A percentile compares a stretch with the other conserved stretches of the same genome.
Evolutionary conservation across 306 rosid species (phyloP).

Genomic region (Quercus robur): DNA sequence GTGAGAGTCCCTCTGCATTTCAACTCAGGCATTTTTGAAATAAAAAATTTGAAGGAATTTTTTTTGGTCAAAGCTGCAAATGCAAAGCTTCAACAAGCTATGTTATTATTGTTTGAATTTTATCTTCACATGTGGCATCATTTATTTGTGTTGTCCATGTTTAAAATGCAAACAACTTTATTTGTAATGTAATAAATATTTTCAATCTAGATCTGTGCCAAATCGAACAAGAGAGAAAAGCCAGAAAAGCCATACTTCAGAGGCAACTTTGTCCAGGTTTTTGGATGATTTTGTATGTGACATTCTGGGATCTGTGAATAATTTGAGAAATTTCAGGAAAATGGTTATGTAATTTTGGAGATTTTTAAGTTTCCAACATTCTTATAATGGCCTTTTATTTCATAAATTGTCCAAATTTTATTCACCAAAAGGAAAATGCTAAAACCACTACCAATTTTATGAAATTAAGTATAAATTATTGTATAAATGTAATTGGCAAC

Average conservation of each 20-base stretch:
- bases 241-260: neutral
- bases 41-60: neutral
- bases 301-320: too few relatives aligned
- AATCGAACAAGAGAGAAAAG: neutral
- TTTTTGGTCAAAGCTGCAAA: neutral
- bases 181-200: neutral
- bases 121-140: neutral
- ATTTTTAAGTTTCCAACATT: too few relatives aligned
- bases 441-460: too few relatives aligned
- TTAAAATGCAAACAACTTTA: neutral
- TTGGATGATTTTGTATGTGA: too few relatives aligned
- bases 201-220: neutral
- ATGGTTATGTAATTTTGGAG: too few relatives aligned
- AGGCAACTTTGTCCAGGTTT: neutral
- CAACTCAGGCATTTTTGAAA: constrained; percentile 5
- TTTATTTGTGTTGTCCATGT: neutral
- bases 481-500: too few relatives aligned
- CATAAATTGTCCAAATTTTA: too few relatives aligned
- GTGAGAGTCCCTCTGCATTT: constrained; percentile 35
- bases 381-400: too few relatives aligned
- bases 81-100: neutral
- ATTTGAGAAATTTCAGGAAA: too few relatives aligned
- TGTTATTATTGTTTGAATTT: neutral
- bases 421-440: too few relatives aligned
- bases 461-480: too few relatives aligned